Evolutionary conservation across 2,329 filamentous ascomycete genomes (phyloP).

Genomic region (Didymella sp.): DNA sequence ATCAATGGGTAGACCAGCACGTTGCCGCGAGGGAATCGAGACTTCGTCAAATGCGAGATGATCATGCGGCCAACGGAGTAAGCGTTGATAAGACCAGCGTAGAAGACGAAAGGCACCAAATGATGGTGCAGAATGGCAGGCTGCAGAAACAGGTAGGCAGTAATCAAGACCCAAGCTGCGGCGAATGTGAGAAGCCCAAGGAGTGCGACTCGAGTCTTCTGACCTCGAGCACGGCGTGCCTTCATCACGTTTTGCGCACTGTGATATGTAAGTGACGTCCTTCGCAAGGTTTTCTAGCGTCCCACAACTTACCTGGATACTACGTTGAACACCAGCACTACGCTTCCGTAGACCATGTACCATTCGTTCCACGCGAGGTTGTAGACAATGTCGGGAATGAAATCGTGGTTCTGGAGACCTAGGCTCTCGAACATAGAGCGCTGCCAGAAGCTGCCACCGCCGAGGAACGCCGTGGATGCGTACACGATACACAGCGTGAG

Average conservation of each 20-base stretch:
- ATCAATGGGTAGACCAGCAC: conserved; percentile 79
- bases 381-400: conserved; percentile 76
- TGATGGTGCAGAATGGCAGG: conserved; percentile 82
- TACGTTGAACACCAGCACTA: conserved; percentile 87
- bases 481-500: conserved; percentile 84
- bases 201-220: conserved; percentile 75
- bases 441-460: conserved; percentile 93
- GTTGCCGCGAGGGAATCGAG: conserved; percentile 89
- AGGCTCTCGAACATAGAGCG: conserved; percentile 76
- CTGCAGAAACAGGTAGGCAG: conserved; percentile 82
- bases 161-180: conserved; percentile 76
- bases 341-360: conserved; percentile 85
- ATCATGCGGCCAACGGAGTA: conserved; percentile 97
- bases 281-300: neutral
- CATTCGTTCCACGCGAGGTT: conserved; percentile 86
- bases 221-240: conserved; percentile 75
- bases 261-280: conserved; percentile 22
- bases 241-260: conserved; percentile 83
- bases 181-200: conserved; percentile 85
- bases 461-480: conserved; percentile 80
- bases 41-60: conserved; percentile 87
- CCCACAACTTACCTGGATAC: conserved; percentile 63
- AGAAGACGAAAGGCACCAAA: conserved; percentile 87
- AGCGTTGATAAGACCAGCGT: conserved; percentile 87
- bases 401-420: conserved; percentile 67